phyloP scores from a whole-genome alignment of 208 protist species.

The Herpetomonas muscarum region DNA sequence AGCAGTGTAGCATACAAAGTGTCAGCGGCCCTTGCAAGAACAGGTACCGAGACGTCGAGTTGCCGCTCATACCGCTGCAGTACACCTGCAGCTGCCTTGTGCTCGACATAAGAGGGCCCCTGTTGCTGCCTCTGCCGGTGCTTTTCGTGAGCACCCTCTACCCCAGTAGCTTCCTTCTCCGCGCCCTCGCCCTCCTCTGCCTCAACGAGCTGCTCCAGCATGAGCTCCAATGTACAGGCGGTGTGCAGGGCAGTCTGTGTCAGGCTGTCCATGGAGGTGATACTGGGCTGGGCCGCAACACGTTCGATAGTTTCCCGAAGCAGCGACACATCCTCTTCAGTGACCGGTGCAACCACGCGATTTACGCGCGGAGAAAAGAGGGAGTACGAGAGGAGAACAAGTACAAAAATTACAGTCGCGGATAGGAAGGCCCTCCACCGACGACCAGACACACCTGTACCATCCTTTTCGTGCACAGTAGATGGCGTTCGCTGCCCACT shows the following conservation, averaged over 20 bases:
- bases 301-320: slow-evolving; percentile 13
- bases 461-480: too few species aligned
- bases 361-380: neutral
- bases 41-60: neutral
- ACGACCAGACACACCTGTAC: too few species aligned
- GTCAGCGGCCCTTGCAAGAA: slow-evolving; percentile 16
- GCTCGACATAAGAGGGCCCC: too few species aligned
- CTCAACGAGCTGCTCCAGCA: slow-evolving; percentile 20
- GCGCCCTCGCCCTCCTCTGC: slow-evolving; percentile 14
- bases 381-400: neutral
- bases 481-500: too few species aligned
- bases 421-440: too few species aligned
- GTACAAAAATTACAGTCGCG: too few species aligned
- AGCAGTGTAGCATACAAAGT: slow-evolving; percentile 24
- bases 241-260: slow-evolving; percentile 13
- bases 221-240: slow-evolving; percentile 10
- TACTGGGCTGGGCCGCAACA: slow-evolving; percentile 10
- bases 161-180: neutral
- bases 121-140: too few species aligned
- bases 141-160: neutral
- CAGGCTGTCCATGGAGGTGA: slow-evolving; percentile 18
- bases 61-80: neutral
- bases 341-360: neutral
- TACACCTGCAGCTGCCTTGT: too few species aligned
- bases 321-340: slow-evolving; percentile 19